Base-by-base conservation (phyloP, 2,329 filamentous ascomycete species). In the Trichoderma polysporum region DNA sequence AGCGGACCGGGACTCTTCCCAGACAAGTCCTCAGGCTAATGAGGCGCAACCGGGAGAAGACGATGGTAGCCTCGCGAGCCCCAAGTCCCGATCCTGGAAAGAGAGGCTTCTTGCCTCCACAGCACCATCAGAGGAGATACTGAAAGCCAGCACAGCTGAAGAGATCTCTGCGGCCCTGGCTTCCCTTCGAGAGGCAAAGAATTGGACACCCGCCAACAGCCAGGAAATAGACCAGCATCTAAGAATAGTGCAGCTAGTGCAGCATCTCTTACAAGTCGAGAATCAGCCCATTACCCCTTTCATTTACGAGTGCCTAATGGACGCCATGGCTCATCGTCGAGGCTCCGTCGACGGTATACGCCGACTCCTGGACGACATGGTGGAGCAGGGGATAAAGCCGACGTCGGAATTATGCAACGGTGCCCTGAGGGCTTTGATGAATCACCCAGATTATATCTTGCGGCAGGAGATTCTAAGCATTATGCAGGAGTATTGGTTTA, bases 391-490 rank as follows among this genome's bases (percentile, higher is more conserved):
- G 0, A 81, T 97, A 52, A 79, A 86, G 49, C 83, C 88, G 8
- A 91, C 93, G 70, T 83, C 84, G 0, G 82, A 83, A 3, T 84
- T 91, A 2, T 94, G 92, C 73, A 89, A 94, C 76, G 87, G 87
- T 69, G 87, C 90, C 2, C 79, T 97, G 22, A 69, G 91, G 83
- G 90, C 86, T 5, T 82, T 97, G 27, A 87, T 91, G 0, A 86
- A 95, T 9, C 95, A 98, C 75, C 92, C 94, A 0, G 91, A 98
- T 77, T 94, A 96, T 72, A 71, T 93, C 6, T 80, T 95, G 27
- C 88, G 93, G 39, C 85, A 86, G 62, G 84, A 89, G 39, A 84
- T 97, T 3, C 80, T 97, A 45, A 80, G 86, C 64, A 88, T 90
- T 66, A 93, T 95, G 90, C 87, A 87, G 73, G 83, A 87, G 66